Conservation (phyloP, 225 moss, liverwort and hornwort species). For the Thuidium tamariscinum region DNA sequence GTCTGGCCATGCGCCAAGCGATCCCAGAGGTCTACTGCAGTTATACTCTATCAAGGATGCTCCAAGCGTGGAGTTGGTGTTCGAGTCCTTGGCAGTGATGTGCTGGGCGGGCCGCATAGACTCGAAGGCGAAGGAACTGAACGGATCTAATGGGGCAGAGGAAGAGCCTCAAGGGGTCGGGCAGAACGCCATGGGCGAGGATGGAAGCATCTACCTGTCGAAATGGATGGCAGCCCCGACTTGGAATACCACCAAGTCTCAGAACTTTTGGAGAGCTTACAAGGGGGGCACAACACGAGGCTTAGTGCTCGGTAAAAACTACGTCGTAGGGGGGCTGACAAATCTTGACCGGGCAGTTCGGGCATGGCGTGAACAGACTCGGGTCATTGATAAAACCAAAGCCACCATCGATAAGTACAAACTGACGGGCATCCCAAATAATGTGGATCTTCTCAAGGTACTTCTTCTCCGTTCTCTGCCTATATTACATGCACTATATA, state of each 20-base stretch:
- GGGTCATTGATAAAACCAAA: conserved; percentile 61
- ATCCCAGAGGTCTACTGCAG: conserved; percentile 56
- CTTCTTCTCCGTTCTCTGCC: neutral
- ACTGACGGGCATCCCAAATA: conserved; percentile 70
- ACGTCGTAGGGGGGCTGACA: conserved; percentile 80
- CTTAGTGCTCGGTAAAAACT: conserved; percentile 74
- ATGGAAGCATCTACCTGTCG: conserved; percentile 73
- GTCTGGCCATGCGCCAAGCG: conserved; percentile 16
- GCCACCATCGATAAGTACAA: conserved; percentile 90
- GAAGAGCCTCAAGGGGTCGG: conserved; percentile 19
- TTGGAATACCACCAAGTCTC: conserved; percentile 63
- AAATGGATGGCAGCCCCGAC: conserved; percentile 75
- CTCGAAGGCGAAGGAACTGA: conserved; percentile 36
- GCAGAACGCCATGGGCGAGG: conserved; percentile 56
- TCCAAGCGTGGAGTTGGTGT: conserved; percentile 68
- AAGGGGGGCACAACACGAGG: conserved; percentile 41
- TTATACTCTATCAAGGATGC: conserved; percentile 47
- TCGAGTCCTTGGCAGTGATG: conserved; percentile 66
- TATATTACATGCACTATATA: neutral
- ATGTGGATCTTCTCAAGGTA: conserved; percentile 93
- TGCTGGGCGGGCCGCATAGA: conserved; percentile 88
- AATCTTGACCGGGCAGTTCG: conserved; percentile 73
- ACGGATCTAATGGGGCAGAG: conserved; percentile 19
- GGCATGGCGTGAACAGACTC: conserved; percentile 57
- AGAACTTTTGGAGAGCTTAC: conserved; percentile 61